Conservation (phyloP, 805 yeast species). For the Candida pseudoglaebosa region DNA sequence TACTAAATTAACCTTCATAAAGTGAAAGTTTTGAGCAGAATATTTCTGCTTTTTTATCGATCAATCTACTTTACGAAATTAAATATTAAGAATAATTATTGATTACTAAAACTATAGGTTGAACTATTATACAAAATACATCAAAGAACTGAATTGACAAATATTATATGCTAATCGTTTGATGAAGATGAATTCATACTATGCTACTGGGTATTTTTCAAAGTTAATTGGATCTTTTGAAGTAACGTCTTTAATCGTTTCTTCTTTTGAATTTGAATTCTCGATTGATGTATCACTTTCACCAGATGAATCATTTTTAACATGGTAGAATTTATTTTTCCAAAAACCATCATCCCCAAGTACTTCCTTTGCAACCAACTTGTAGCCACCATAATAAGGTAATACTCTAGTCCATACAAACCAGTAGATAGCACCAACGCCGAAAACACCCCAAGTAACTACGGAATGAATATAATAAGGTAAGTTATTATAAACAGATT, state of each 20-base stretch:
- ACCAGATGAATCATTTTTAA: constrained; percentile 21
- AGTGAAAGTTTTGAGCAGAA: too few species aligned
- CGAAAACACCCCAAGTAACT: constrained; percentile 75
- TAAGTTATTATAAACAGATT: constrained; percentile 61
- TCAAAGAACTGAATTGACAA: background rate
- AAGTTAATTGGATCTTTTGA: background rate
- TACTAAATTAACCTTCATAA: too few species aligned
- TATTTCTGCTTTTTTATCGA: too few species aligned
- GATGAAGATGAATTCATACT: too few species aligned
- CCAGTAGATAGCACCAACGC: constrained; percentile 65
- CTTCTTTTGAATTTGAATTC: too few species aligned
- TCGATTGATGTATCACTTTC: background rate
- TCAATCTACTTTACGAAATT: too few species aligned
- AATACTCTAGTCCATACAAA: constrained; percentile 54
- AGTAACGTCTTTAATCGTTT: background rate
- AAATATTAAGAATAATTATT: too few species aligned
- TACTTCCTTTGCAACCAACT: constrained; percentile 48
- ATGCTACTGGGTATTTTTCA: too few species aligned
- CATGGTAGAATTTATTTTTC: constrained; percentile 54
- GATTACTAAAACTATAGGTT: too few species aligned
- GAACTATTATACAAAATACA: constrained; percentile 1
- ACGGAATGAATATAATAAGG: constrained; percentile 82
- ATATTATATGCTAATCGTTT: too few species aligned
- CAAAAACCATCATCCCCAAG: constrained; percentile 69
- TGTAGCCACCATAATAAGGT: constrained; percentile 54